These are phyloP conservation scores for Corrigiola litoralis DNA, from an alignment of 179 eudicot species.

Conservation along the genomic window DNA sequence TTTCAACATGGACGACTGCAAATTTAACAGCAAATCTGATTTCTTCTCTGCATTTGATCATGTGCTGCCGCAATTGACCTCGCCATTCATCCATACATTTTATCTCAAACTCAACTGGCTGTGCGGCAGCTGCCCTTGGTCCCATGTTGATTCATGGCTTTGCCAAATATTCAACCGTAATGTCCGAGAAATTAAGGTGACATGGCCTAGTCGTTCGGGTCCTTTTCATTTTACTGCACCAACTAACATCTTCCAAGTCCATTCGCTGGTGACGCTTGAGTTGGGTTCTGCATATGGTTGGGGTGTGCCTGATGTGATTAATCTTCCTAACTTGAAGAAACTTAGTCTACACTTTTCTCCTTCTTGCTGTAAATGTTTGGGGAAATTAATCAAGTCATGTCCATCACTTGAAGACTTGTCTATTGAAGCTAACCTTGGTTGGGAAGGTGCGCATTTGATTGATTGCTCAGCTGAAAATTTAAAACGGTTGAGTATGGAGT, in stretches of 20 bases:
- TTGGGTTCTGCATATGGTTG: background rate
- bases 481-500: background rate
- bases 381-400: background rate
- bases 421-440: no score
- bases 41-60: background rate
- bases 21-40: background rate
- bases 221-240: background rate
- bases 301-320: background rate
- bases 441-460: background rate
- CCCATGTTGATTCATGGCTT: background rate
- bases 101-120: background rate
- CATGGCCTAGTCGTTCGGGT: no score
- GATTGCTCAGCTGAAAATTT: background rate
- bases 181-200: background rate
- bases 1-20: background rate
- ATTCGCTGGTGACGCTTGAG: no score
- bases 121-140: no score
- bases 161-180: background rate
- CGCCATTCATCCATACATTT: background rate
- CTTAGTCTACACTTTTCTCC: background rate
- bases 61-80: background rate
- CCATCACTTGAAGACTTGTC: slow-evolving; percentile 3
- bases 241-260: background rate
- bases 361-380: background rate
- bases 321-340: background rate